Conservation (phyloP, 208 protist species). For the Trypanosoma cruzi region DNA sequence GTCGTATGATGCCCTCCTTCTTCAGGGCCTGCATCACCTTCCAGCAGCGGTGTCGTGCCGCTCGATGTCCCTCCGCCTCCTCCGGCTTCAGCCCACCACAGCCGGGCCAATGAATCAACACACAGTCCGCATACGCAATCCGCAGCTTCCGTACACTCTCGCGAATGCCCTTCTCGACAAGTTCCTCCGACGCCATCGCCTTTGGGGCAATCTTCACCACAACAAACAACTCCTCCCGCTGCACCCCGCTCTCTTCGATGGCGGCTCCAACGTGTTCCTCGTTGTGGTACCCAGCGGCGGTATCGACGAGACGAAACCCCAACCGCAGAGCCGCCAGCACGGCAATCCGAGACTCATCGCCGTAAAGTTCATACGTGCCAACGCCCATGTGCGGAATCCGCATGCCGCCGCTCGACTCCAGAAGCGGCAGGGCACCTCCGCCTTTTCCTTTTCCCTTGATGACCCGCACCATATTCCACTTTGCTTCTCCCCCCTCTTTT, state of each 20-base stretch:
- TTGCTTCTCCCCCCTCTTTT: no score
- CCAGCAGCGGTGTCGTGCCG: conserved; percentile 69
- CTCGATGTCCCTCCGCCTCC: conserved; percentile 45
- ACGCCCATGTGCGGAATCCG: conserved; percentile 68
- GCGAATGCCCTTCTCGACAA: conserved; percentile 44
- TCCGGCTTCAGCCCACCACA: conserved; percentile 53
- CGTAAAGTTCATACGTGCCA: conserved; percentile 81
- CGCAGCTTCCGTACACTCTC: conserved; percentile 61
- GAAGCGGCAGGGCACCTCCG: conserved; percentile 5
- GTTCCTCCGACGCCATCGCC: conserved; percentile 40
- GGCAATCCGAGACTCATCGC: conserved; percentile 47
- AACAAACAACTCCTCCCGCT: conserved; percentile 63
- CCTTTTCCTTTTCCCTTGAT: neutral
- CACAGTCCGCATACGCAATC: conserved; percentile 71
- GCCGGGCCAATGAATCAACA: conserved; percentile 89
- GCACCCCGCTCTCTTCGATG: conserved; percentile 62
- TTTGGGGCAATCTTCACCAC: conserved; percentile 81
- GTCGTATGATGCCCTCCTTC: conserved; percentile 41
- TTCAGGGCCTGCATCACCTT: conserved; percentile 58
- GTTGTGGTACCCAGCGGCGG: conserved; percentile 79
- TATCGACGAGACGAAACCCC: conserved; percentile 89
- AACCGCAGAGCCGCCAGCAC: conserved; percentile 53
- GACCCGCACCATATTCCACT: neutral
- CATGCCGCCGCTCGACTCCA: conserved; percentile 7
- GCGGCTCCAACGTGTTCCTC: conserved; percentile 68